phyloP scores from a whole-genome alignment of 2,329 filamentous ascomycete species.

The Fusarium xyrophilum region DNA sequence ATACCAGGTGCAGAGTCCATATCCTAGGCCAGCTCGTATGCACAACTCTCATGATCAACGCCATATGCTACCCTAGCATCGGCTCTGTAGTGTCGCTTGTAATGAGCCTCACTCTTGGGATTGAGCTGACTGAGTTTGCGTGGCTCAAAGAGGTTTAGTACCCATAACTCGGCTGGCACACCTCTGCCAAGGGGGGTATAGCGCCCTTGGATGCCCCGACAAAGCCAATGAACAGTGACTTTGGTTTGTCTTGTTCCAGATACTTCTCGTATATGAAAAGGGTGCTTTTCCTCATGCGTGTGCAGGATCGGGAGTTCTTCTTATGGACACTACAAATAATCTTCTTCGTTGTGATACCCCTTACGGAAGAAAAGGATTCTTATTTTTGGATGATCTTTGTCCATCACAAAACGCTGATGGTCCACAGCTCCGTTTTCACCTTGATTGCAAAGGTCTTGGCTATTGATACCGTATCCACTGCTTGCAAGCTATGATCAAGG shows the following conservation, averaged over 20 bases:
- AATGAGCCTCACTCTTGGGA: neutral
- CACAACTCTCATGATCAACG: neutral
- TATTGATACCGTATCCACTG: neutral
- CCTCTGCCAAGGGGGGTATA: neutral
- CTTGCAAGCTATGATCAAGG: neutral
- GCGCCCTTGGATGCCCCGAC: neutral
- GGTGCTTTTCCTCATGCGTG: accelerated
- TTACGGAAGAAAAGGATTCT: accelerated
- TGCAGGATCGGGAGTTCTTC: accelerated
- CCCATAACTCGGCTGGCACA: neutral
- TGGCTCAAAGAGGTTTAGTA: neutral
- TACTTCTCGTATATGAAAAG: neutral
- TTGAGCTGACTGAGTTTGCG: neutral
- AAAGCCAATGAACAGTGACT: neutral
- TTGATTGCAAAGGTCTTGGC: accelerated
- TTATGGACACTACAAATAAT: neutral
- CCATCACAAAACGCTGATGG: neutral
- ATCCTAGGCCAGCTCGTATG: neutral
- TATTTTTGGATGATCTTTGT: accelerated
- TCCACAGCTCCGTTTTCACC: neutral
- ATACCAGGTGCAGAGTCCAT: neutral
- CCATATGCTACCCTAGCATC: neutral
- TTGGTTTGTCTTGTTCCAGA: neutral
- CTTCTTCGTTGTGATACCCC: neutral
- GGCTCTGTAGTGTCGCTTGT: neutral